phyloP scores from a whole-genome alignment of 2,329 filamentous ascomycete species.

The Penicillium occitanis region DNA sequence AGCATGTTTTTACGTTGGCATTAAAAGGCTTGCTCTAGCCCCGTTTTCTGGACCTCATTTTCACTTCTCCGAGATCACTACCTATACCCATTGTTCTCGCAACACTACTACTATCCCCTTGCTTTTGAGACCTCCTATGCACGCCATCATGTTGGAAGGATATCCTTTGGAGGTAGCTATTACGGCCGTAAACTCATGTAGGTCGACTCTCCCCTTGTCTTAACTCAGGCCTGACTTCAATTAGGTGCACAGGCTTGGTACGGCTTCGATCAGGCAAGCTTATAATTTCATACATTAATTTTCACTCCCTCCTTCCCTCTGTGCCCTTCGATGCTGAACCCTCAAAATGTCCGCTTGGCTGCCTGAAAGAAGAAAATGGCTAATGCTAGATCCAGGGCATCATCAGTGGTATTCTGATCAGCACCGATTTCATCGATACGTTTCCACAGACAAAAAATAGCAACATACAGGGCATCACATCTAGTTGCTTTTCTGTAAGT shows the following conservation, averaged over 20 bases:
- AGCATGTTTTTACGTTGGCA: background rate
- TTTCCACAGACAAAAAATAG: slow-evolving; percentile 27
- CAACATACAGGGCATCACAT: slow-evolving; percentile 28
- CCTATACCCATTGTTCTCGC: background rate
- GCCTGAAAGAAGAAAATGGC: background rate
- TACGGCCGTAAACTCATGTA: background rate
- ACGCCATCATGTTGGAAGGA: background rate
- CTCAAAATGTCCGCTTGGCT: background rate
- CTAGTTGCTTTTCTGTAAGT: slow-evolving; percentile 27
- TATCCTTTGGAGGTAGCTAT: background rate
- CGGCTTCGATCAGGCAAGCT: background rate
- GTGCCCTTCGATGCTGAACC: background rate
- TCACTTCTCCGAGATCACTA: background rate
- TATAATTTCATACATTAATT: background rate
- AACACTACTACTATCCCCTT: background rate
- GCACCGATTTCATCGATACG: slow-evolving; percentile 24
- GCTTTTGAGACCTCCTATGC: background rate
- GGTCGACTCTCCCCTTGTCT: background rate
- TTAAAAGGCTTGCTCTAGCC: background rate
- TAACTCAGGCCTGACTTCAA: background rate
- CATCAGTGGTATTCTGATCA: background rate
- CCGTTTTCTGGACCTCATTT: background rate
- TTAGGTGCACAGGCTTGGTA: background rate
- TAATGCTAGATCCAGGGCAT: background rate
- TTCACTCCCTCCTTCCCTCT: background rate